phyloP scores from a whole-genome alignment of 2,329 filamentous ascomycete species.

The Ascochyta rabiei region DNA sequence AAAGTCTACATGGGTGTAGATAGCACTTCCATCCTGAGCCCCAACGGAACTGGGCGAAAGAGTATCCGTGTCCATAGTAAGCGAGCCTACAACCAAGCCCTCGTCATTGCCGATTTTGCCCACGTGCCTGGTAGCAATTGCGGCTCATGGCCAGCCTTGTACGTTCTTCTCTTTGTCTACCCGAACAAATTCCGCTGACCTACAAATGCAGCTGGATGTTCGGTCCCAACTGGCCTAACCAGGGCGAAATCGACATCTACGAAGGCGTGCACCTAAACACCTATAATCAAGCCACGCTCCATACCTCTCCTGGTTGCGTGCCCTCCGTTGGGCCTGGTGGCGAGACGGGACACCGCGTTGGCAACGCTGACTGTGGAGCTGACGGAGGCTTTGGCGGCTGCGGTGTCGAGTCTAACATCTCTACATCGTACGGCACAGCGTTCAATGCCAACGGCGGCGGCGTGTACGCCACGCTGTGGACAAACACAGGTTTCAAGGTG shows the following conservation, averaged over 20 bases:
- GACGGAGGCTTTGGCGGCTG: constrained; percentile 44
- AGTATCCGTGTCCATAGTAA: constrained; percentile 48
- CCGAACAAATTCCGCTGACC: constrained; percentile 7
- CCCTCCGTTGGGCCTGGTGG: constrained; percentile 42
- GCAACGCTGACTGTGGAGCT: constrained; percentile 45
- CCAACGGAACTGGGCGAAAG: constrained; percentile 43
- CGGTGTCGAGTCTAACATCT: constrained; percentile 33
- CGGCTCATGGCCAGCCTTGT: constrained; percentile 50
- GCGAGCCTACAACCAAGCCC: constrained; percentile 43
- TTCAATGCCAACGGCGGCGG: constrained; percentile 52
- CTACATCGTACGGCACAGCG: constrained; percentile 44
- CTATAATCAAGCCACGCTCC: constrained; percentile 47
- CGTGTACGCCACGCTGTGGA: constrained; percentile 53
- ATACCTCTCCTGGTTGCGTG: constrained; percentile 44
- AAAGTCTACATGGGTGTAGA: constrained; percentile 51
- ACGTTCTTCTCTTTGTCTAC: constrained; percentile 2
- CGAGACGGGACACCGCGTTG: constrained; percentile 37
- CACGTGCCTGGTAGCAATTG: constrained; percentile 48
- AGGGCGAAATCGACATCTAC: constrained; percentile 44
- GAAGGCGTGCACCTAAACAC: constrained; percentile 49
- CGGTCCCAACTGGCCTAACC: constrained; percentile 49
- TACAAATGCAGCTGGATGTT: constrained; percentile 43
- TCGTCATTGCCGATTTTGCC: constrained; percentile 50
- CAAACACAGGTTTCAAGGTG: constrained; percentile 51
- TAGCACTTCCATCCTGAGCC: constrained; percentile 33